Evolutionary conservation across 352 stramenopile species (phyloP).

Genomic region (Globisporangium uncinulatum): DNA sequence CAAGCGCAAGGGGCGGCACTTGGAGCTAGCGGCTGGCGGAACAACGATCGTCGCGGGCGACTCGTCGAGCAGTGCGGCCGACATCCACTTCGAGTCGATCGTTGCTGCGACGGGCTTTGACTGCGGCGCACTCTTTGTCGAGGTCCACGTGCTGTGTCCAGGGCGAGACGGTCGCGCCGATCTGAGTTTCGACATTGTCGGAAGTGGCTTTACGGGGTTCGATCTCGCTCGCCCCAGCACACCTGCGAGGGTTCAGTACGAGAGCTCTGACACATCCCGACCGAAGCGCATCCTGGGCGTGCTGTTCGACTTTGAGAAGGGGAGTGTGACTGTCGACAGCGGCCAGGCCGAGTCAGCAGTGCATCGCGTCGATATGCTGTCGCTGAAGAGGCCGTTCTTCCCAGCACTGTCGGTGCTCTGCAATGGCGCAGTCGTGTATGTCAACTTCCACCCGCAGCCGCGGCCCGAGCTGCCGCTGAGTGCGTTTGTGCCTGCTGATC

Average conservation of each 20-base stretch:
- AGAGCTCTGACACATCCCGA: conserved; percentile 27
- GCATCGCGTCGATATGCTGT: conserved; percentile 23
- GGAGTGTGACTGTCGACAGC: conserved; percentile 46
- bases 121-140: conserved; percentile 43
- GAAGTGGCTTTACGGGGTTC: conserved; percentile 25
- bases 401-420: conserved; percentile 61
- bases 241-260: conserved; percentile 29
- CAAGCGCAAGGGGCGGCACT: conserved; percentile 42
- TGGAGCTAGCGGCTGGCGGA: conserved; percentile 44
- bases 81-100: conserved; percentile 48
- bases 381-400: conserved; percentile 32
- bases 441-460: conserved; percentile 59
- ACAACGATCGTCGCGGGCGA: conserved; percentile 55
- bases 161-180: conserved; percentile 39
- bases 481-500: conserved; percentile 27
- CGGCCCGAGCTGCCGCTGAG: conserved; percentile 45
- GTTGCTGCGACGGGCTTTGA: conserved; percentile 47
- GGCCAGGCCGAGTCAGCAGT: conserved; percentile 36
- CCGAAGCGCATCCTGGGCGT: conserved; percentile 50
- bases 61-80: conserved; percentile 27
- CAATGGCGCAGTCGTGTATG: conserved; percentile 58
- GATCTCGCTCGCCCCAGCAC: conserved; percentile 16
- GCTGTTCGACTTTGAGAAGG: conserved; percentile 74
- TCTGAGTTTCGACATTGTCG: conserved; percentile 54
- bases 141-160: conserved; percentile 46